These are phyloP conservation scores for Athelia sp. DNA, from an alignment of 1,284 basidiomycete genomes.

Conservation along the genomic window DNA sequence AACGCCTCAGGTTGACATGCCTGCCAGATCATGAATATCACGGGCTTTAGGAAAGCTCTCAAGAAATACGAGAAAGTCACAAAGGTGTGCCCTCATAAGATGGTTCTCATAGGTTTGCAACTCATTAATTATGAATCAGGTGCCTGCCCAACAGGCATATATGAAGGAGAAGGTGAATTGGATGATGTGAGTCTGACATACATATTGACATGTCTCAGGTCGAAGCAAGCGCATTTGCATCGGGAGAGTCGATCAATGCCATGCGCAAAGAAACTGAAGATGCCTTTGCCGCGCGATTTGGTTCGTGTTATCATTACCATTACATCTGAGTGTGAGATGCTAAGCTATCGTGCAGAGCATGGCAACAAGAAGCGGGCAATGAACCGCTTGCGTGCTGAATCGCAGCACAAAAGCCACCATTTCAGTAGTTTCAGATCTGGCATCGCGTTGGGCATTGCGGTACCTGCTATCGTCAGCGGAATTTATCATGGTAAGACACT, in stretches of 20 bases:
- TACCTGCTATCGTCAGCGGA: slow-evolving; percentile 74
- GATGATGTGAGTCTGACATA: background rate
- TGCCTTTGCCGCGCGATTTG: slow-evolving; percentile 69
- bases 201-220: slow-evolving; percentile 35
- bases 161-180: slow-evolving; percentile 63
- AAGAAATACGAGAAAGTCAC: slow-evolving; percentile 94
- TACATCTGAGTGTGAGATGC: slow-evolving; percentile 2
- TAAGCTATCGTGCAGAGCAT: slow-evolving; percentile 53
- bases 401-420: slow-evolving; percentile 62
- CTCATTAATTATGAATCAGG: slow-evolving; percentile 26
- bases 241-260: slow-evolving; percentile 53
- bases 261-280: slow-evolving; percentile 76
- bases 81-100: slow-evolving; percentile 38
- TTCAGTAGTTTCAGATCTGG: slow-evolving; percentile 76
- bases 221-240: slow-evolving; percentile 56
- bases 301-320: slow-evolving; percentile 35
- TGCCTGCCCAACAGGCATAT: slow-evolving; percentile 64
- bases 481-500: slow-evolving; percentile 57
- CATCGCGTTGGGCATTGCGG: slow-evolving; percentile 67
- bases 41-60: slow-evolving; percentile 86
- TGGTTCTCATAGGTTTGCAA: background rate
- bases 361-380: slow-evolving; percentile 83
- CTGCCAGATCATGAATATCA: slow-evolving; percentile 77
- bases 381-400: slow-evolving; percentile 57
- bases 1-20: slow-evolving; percentile 2